A percentile compares a stretch with the other conserved stretches of the same genome.
Evolutionary conservation across 2,329 filamentous ascomycete species (phyloP).

Genomic region (Diplocarpon mali): DNA sequence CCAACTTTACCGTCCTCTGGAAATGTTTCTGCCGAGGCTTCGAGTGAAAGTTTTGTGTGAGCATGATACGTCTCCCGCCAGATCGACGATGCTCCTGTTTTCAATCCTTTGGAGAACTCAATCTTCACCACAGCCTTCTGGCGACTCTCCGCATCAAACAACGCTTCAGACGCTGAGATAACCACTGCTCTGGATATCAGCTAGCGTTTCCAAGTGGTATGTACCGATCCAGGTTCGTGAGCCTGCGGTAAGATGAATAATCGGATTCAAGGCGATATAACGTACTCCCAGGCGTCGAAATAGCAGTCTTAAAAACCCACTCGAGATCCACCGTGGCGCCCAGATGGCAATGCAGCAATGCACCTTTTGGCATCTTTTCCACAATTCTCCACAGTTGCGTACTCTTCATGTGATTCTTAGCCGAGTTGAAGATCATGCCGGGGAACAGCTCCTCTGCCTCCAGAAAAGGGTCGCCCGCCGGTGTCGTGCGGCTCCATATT

Average conservation of each 20-base stretch:
- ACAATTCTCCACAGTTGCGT: conserved; percentile 78
- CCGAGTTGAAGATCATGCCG: conserved; percentile 83
- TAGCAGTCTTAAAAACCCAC: conserved; percentile 59
- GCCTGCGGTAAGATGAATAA: too few relatives aligned
- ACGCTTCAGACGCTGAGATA: conserved; percentile 43
- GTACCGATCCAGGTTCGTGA: too few relatives aligned
- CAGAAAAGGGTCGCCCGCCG: conserved; percentile 52
- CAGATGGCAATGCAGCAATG: conserved; percentile 75
- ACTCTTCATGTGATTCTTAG: conserved; percentile 68
- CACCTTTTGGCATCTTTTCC: conserved; percentile 75
- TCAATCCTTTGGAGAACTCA: conserved; percentile 32
- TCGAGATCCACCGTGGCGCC: conserved; percentile 81
- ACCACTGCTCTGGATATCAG: conserved; percentile 34
- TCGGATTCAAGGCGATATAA: too few relatives aligned
- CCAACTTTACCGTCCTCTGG: conserved; percentile 49
- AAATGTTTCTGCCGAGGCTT: conserved; percentile 61
- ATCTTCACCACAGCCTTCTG: conserved; percentile 48
- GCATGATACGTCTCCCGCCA: conserved; percentile 54
- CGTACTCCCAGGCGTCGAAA: conserved; percentile 52
- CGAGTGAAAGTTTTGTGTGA: conserved; percentile 24
- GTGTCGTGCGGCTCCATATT: conserved; percentile 50
- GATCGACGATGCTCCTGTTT: conserved; percentile 32
- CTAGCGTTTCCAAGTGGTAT: too few relatives aligned
- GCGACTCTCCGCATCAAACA: conserved; percentile 41
- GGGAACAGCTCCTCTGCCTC: conserved; percentile 58